These are phyloP conservation scores for Colletotrichum sp. DNA, from an alignment of 2,329 filamentous ascomycete genomes.

Conservation along the genomic window DNA sequence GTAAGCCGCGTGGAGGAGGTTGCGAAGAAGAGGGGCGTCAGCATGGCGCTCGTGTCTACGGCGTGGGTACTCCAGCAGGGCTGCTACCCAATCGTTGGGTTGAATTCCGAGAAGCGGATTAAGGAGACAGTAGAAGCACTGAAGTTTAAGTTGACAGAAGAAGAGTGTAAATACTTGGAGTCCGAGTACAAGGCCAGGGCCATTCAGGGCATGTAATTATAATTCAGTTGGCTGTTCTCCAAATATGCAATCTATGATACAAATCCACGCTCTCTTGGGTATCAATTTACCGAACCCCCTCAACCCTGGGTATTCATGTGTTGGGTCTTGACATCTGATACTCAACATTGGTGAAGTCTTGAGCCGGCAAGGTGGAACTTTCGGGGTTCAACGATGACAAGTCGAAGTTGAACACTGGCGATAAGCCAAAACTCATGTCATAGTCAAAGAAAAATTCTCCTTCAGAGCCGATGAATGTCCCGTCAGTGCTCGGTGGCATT, in stretches of 20 bases:
- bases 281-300: neutral
- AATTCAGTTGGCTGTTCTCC: neutral
- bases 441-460: slow-evolving; percentile 25
- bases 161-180: slow-evolving; percentile 50
- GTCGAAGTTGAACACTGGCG: slow-evolving; percentile 32
- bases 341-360: slow-evolving; percentile 1
- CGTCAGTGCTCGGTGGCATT: neutral
- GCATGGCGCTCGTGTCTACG: slow-evolving; percentile 68
- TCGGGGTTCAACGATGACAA: slow-evolving; percentile 18
- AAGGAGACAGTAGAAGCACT: slow-evolving; percentile 57
- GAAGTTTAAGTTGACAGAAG: slow-evolving; percentile 5
- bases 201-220: slow-evolving; percentile 31
- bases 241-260: neutral
- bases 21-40: slow-evolving; percentile 60
- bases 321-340: neutral
- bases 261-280: neutral
- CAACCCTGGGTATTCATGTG: neutral
- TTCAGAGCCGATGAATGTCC: slow-evolving; percentile 3
- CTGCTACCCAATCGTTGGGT: slow-evolving; percentile 64
- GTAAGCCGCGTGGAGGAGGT: slow-evolving; percentile 53
- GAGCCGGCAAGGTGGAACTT: neutral
- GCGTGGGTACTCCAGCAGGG: slow-evolving; percentile 65
- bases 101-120: slow-evolving; percentile 63
- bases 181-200: slow-evolving; percentile 56
- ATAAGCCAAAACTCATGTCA: slow-evolving; percentile 32